phyloP scores from a whole-genome alignment of 495 filamentous ascomycete species.

The Lophium mytilinum region DNA sequence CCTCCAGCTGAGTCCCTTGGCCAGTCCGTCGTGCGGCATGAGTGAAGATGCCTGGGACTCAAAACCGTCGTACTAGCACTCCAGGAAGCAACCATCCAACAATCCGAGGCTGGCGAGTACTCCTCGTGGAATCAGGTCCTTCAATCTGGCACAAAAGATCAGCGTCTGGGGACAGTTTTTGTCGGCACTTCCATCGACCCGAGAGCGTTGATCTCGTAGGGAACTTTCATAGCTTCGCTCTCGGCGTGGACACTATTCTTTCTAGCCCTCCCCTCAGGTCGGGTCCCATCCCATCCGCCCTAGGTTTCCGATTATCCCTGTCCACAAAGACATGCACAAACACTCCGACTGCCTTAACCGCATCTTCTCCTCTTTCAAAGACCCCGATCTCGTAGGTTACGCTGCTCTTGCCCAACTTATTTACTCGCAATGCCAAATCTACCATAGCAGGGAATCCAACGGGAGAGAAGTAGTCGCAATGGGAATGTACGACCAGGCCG shows the following conservation, averaged over 20 bases:
- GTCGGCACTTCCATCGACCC: neutral
- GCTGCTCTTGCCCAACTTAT: constrained; percentile 74
- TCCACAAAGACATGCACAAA: constrained; percentile 88
- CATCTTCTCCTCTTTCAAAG: constrained; percentile 66
- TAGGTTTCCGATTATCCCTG: constrained; percentile 59
- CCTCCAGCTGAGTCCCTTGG: too few species aligned
- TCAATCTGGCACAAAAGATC: too few species aligned
- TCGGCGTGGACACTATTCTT: constrained; percentile 13
- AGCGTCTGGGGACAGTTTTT: neutral
- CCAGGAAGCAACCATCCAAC: too few species aligned
- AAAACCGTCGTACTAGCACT: too few species aligned
- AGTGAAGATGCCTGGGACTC: too few species aligned
- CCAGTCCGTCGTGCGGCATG: too few species aligned
- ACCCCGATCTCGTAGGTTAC: constrained; percentile 90
- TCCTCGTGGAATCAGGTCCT: too few species aligned
- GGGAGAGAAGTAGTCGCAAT: constrained; percentile 75
- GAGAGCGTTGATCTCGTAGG: too few species aligned
- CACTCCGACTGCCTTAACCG: constrained; percentile 75
- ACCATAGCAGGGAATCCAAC: constrained; percentile 77
- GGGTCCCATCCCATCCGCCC: constrained; percentile 48
- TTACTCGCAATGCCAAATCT: constrained; percentile 75
- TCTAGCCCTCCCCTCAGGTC: constrained; percentile 48
- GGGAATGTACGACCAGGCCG: constrained; percentile 73
- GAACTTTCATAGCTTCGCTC: constrained; percentile 4
- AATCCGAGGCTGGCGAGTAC: too few species aligned